Percentiles rank a stretch among this genome's conserved stretches.
Conservation (phyloP, 2,329 filamentous ascomycete genomes). For the Exserohilum turcica region DNA sequence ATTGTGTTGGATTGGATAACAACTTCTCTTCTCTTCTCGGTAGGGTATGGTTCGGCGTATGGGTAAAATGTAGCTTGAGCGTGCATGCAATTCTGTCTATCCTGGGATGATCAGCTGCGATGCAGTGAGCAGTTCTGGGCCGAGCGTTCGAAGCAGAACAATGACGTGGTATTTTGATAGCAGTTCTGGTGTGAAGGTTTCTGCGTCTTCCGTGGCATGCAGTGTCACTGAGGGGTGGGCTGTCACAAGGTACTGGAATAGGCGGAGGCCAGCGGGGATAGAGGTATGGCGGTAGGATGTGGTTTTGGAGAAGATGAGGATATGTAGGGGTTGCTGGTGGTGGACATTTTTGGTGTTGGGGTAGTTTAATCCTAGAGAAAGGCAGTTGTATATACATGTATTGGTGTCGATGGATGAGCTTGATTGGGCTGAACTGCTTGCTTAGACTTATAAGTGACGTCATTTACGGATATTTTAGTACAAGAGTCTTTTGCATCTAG, state of each 20-base stretch:
- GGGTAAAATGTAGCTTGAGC: neutral
- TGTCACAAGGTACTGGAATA: conserved; percentile 17
- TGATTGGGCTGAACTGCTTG: too few relatives aligned
- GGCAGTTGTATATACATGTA: neutral
- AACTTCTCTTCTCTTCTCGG: neutral
- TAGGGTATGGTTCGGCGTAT: neutral
- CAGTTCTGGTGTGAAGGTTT: conserved; percentile 8
- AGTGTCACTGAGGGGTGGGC: conserved; percentile 13
- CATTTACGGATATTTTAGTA: too few relatives aligned
- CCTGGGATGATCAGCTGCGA: conserved; percentile 31
- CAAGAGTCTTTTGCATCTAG: too few relatives aligned
- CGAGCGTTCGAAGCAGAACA: conserved; percentile 25
- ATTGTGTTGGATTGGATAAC: neutral
- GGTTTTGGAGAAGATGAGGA: conserved; percentile 38
- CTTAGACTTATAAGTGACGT: too few relatives aligned
- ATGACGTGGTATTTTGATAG: conserved; percentile 20
- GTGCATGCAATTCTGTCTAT: neutral
- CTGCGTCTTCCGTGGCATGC: conserved; percentile 27
- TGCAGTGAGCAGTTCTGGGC: conserved; percentile 21
- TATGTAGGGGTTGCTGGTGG: conserved; percentile 6
- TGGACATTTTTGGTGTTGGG: neutral
- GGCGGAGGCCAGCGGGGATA: conserved; percentile 25
- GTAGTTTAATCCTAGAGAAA: too few relatives aligned
- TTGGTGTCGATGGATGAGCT: neutral
- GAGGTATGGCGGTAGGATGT: conserved; percentile 35